phyloP scores from a whole-genome alignment of 768 basidiomycete species.

The Dacryopinax primogenitus region DNA sequence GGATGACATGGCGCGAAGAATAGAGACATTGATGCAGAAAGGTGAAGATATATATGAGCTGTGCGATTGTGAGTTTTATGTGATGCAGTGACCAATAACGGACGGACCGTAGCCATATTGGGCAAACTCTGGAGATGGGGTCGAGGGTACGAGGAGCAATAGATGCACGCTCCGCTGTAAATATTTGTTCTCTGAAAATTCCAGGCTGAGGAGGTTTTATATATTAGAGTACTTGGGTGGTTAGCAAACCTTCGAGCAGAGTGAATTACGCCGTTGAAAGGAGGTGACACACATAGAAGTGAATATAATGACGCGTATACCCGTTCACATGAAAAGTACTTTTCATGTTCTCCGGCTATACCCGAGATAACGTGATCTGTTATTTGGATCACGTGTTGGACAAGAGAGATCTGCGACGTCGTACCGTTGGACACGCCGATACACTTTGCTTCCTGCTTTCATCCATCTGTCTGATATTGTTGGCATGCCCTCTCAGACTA shows the following conservation, averaged over 20 bases:
- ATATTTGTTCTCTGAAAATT: not conserved
- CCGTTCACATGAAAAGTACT: too few relatives aligned
- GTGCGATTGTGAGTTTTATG: not conserved
- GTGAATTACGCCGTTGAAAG: too few relatives aligned
- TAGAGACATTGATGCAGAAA: conserved; percentile 4
- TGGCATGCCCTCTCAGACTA: not conserved
- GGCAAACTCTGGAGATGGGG: not conserved
- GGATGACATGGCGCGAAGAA: not conserved
- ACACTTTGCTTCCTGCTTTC: not conserved
- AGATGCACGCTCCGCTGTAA: not conserved
- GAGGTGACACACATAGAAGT: too few relatives aligned
- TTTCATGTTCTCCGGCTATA: too few relatives aligned
- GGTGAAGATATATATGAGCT: not conserved
- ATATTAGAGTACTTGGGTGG: too few relatives aligned
- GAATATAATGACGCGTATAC: too few relatives aligned
- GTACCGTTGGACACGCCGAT: not conserved
- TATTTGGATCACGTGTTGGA: too few relatives aligned
- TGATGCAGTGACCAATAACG: not conserved
- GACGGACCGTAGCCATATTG: not conserved
- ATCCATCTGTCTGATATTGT: not conserved
- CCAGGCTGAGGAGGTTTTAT: not conserved
- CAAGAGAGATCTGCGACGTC: not conserved
- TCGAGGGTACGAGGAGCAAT: not conserved
- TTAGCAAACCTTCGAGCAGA: too few relatives aligned
- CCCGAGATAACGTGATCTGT: too few relatives aligned